Base-by-base conservation (phyloP, 164 flowering plant species). In the Magnolia sinica region DNA sequence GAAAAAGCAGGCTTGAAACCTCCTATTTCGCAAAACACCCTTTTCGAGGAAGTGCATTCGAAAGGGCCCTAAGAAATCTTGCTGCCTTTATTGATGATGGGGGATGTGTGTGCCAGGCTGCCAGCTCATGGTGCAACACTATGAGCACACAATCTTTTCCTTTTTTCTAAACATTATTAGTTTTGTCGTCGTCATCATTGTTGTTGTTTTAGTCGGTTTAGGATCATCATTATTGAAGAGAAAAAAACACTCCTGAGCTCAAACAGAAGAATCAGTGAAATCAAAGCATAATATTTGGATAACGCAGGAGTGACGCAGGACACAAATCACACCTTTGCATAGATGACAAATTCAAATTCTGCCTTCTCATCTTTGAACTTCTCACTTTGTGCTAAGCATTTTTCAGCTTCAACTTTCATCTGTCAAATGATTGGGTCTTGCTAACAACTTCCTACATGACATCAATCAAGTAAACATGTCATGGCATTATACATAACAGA, bases 371-470 rank as follows among this genome's bases (percentile, higher is more conserved):
- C 86, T 82, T 79, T 79, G 74, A 91, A 77, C 74, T 75, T 91
- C 84, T 91, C 97, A 84, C 93, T 90, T 79, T 89, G 94, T 27
- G 84, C 85, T 76, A 91, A 80, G 79, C 94, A 91, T 80, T 92
- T 93, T 70, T 92, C 94, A 79, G 97, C 93, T 84, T 95, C 98
- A 63, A 68, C 83, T 80, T 87, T 91, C 81, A 75, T 86, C 77
- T 86, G 72, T 93, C 94, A 78, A 74, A 81, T 63, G 89, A 85
- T 37, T 87, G 78, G 24, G 88, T 85, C 84, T 89, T 93, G 75
- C 81, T 81, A 27, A 90, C 92, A 74, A 92, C 94, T 86, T 91
- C 97, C 97, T 92, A 64, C 75, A 63, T 29, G 16, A 82, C 19
- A 59, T 63, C 69, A 75, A 37, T 51, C 72, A 79, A 22, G 37